Evolutionary conservation across 768 basidiomycete species (phyloP), one percentile per base, ranked within the genome.

Genomic region (Boletellus sp.): DNA sequence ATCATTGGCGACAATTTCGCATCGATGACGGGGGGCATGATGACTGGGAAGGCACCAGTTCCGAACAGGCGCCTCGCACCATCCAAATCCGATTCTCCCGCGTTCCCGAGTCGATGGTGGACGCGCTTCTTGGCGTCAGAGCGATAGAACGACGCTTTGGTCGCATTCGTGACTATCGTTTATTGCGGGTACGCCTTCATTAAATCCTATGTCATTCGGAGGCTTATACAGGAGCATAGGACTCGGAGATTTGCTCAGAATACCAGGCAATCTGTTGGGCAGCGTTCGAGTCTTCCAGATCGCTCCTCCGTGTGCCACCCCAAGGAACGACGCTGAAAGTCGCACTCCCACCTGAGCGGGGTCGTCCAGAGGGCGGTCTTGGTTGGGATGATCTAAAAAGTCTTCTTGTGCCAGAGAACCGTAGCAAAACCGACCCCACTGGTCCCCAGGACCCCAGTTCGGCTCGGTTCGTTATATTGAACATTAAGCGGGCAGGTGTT

Each of bases 111-210:
- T 77, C 75, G 31, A 75, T 81, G 56, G 64, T 71, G 5, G 78
- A 85, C 20, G 77, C 75, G 5, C 71, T 76, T 8, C 70, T 77
- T 40, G 70, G 82, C 40, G 60, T 85, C 47, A 75, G 78, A 40
- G 77, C 73, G 8, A 56, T 85, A 24, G 84, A 87, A 66, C 72
- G 72, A 16, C 75, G 72, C 47, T 81, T 76, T 61, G 81, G 81
- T 13, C 64, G 70, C 9, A 58, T 83, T 31, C 61, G 70, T 23
- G 76, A 78, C 45, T 78, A 70, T 41, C 62, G 65, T 38, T 68
- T 76, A 35, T 52, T 63, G 28, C 70, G 72, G 66, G 80, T 79
- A 57, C 19, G 70, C 64, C 22, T 38, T 31, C 7, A 1, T 23
- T n/a, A 7, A 13, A 2, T 17, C 0, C 12, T 24, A 33, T 28